phyloP scores from a whole-genome alignment of 2,329 filamentous ascomycete species.

The Macroventuria anomochaeta region DNA sequence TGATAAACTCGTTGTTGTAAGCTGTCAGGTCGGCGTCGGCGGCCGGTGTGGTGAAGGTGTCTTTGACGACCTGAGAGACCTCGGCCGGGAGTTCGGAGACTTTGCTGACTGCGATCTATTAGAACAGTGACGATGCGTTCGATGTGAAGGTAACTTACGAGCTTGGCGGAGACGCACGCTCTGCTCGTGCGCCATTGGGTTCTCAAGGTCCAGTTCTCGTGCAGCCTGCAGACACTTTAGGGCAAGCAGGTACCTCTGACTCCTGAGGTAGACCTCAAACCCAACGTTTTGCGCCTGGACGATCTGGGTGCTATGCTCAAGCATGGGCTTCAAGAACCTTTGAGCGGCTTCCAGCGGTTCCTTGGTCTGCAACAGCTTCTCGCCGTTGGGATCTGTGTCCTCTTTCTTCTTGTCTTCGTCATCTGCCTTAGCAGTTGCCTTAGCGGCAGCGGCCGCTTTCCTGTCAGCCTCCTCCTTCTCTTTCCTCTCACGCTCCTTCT shows the following conservation, averaged over 20 bases:
- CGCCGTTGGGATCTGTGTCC: constrained; percentile 85
- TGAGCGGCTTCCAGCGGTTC: constrained; percentile 85
- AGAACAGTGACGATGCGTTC: background rate
- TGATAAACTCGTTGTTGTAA: constrained; percentile 71
- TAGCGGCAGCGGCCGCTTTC: constrained; percentile 74
- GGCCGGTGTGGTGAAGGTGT: constrained; percentile 68
- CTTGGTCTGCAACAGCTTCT: constrained; percentile 78
- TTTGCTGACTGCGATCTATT: constrained; percentile 33
- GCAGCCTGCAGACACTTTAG: constrained; percentile 83
- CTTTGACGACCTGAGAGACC: constrained; percentile 71
- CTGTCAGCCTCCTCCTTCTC: constrained; percentile 79
- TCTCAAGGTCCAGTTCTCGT: constrained; percentile 69
- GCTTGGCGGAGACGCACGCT: constrained; percentile 71
- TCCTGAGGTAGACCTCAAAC: constrained; percentile 85
- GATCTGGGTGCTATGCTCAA: constrained; percentile 82
- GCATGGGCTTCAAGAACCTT: constrained; percentile 81
- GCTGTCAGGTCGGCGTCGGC: constrained; percentile 64
- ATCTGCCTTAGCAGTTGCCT: constrained; percentile 66
- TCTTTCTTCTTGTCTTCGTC: constrained; percentile 76
- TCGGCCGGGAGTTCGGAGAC: constrained; percentile 65
- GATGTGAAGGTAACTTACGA: constrained; percentile 39
- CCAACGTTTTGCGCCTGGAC: constrained; percentile 83
- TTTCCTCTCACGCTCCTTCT: constrained; percentile 74
- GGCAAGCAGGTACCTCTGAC: constrained; percentile 87
- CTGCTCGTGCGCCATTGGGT: constrained; percentile 79